Evolutionary conservation across 2,329 filamentous ascomycete species (phyloP), one percentile per base, ranked within the genome.

Genomic region (Aspergillus viridinutans): DNA sequence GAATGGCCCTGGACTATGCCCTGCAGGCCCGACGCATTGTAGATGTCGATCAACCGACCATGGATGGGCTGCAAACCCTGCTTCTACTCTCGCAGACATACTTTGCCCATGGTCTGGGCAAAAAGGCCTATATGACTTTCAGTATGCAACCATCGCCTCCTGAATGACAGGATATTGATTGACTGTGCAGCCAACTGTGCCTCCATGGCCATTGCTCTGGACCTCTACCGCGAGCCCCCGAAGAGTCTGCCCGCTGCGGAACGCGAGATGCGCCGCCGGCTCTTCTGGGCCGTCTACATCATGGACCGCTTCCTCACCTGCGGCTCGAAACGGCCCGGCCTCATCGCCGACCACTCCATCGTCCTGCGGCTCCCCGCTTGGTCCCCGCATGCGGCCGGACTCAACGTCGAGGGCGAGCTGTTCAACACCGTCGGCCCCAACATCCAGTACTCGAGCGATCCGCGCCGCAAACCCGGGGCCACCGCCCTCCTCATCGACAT

Each of bases 221-320:
- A 92, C 67, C 78, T 94, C 3, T 90, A 95, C 68, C 85, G 90
- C 32, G 91, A 96, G 47, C 86, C 90, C 25, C 69, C 79, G 5
- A 83, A 84, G 52, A 77, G 84, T 55, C 80, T 89, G 10, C 83
- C 85, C 0, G 80, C 85, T 0, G 77, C 85, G 3, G 90, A 95
- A 68, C 83, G 88, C 55, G 91, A 95, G 75, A 86, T 87, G 67
- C 83, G 89, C 49, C 81, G 91, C 54, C 83, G 89, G n/a, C 77
- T 95, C 1, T 96, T 96, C 72, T 96, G 91, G 91, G 87, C 89
- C 2, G 93, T 90, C 69, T 96, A 94, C 66, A 78, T 95, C 26
- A 86, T 95, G 72, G 91, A 96, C 69, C 84, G 89, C n/a, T 94
- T 93, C 65, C 82, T 87, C 63, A 85, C 89, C 1, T 91, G 89